Conservation (phyloP, 2,329 filamentous ascomycete genomes). For the Fusarium humuli region DNA sequence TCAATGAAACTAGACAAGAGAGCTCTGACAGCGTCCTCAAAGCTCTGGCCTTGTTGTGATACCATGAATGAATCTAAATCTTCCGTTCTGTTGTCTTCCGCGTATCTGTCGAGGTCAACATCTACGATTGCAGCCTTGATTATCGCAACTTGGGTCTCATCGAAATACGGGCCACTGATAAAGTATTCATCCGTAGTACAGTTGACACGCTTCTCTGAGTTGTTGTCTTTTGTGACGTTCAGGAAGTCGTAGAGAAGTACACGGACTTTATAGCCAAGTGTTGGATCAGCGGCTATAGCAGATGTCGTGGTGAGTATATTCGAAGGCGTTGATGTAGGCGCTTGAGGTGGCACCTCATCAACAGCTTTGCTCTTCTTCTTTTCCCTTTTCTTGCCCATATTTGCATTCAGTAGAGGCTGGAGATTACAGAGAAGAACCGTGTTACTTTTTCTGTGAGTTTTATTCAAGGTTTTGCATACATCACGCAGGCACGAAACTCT, state of each 20-base stretch:
- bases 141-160: not conserved
- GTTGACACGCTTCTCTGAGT: conserved; percentile 8
- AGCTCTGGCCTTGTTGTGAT: not conserved
- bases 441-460: not conserved
- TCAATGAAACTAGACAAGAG: not conserved
- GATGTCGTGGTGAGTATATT: not conserved
- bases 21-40: not conserved
- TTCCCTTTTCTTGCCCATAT: not conserved
- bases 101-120: not conserved
- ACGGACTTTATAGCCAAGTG: conserved; percentile 5
- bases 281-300: not conserved
- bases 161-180: conserved; percentile 5
- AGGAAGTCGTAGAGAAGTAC: conserved; percentile 19
- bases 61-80: not conserved
- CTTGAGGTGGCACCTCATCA: not conserved
- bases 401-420: not conserved
- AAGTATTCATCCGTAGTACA: conserved; percentile 4
- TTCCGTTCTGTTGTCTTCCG: not conserved
- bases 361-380: conserved; percentile 2
- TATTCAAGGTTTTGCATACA: not conserved
- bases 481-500: not conserved
- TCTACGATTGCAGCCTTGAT: conserved; percentile 8
- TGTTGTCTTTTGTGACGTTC: not conserved
- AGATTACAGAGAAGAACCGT: not conserved
- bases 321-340: not conserved